Evolutionary conservation across 768 basidiomycete genomes (phyloP).

Genomic region (Antrodiella citrinella): DNA sequence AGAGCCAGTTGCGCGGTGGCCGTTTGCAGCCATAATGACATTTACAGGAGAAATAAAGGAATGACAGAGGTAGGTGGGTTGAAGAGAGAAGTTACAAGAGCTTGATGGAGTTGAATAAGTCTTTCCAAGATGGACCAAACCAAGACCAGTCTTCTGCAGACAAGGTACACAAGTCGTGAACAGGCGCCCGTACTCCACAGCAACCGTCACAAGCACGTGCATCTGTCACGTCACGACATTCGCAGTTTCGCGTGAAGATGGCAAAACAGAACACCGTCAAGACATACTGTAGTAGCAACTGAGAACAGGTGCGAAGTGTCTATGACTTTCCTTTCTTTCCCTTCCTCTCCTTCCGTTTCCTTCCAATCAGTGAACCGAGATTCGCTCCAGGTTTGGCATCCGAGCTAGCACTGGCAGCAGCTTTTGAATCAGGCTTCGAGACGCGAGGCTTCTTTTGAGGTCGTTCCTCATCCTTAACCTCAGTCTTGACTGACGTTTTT

Average conservation of each 20-base stretch:
- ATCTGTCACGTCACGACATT: not conserved
- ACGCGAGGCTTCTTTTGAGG: not conserved
- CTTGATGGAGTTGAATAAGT: not conserved
- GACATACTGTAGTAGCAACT: no score
- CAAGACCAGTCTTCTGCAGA: no score
- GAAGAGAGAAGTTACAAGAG: not conserved
- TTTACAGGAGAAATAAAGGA: slow-evolving; percentile 19
- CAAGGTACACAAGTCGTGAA: no score
- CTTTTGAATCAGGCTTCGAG: not conserved
- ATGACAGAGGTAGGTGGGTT: slow-evolving; percentile 9
- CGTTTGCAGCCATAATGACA: slow-evolving; percentile 21
- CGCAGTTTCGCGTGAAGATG: no score
- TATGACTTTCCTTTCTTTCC: slow-evolving; percentile 15
- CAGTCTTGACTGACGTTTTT: slow-evolving; percentile 15
- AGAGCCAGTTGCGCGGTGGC: slow-evolving; percentile 22
- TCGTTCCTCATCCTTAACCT: slow-evolving; percentile 23
- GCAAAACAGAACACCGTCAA: no score
- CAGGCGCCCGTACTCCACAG: not conserved
- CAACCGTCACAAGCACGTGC: not conserved
- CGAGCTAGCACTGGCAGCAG: slow-evolving; percentile 5
- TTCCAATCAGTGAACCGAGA: slow-evolving; percentile 67
- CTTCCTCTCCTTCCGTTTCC: slow-evolving; percentile 70
- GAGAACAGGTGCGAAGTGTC: no score
- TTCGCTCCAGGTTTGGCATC: slow-evolving; percentile 29
- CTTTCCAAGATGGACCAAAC: not conserved